Percentiles rank a stretch among this genome's conserved stretches.
These are phyloP conservation scores for Nannizziopsis arthrosporioides DNA, from an alignment of 2,329 filamentous ascomycete genomes.

Conservation along the genomic window DNA sequence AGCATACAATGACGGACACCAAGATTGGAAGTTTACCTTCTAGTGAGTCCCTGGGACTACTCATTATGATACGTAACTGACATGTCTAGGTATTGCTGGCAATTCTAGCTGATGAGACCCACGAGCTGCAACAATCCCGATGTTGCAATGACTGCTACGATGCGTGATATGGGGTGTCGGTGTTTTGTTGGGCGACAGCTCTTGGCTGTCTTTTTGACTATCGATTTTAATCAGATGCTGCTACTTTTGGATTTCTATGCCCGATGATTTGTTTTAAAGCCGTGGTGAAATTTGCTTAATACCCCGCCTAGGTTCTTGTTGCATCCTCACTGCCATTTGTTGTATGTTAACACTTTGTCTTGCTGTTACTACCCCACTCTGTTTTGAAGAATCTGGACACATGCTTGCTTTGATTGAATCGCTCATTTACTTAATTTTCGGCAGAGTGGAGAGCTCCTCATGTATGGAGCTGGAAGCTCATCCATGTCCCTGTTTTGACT, in stretches of 20 bases:
- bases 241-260: not conserved
- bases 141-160: not conserved
- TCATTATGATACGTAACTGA: not conserved
- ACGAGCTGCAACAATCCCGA: not conserved
- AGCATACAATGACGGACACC: no score
- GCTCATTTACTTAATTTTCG: no score
- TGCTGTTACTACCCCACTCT: no score
- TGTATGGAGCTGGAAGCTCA: no score
- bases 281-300: not conserved
- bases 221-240: not conserved
- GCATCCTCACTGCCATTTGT: no score
- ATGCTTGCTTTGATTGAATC: no score
- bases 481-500: no score
- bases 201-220: not conserved
- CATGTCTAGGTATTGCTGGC: conserved; percentile 5
- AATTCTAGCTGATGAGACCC: conserved; percentile 2
- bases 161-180: conserved; percentile 5
- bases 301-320: conserved; percentile 3
- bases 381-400: no score
- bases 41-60: not conserved
- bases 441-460: no score
- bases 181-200: not conserved
- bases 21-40: not conserved
- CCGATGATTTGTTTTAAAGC: not conserved
- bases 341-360: no score